Evolutionary conservation across 257 asterid genomes (phyloP).

Genomic region (Solanum appendiculatum): DNA sequence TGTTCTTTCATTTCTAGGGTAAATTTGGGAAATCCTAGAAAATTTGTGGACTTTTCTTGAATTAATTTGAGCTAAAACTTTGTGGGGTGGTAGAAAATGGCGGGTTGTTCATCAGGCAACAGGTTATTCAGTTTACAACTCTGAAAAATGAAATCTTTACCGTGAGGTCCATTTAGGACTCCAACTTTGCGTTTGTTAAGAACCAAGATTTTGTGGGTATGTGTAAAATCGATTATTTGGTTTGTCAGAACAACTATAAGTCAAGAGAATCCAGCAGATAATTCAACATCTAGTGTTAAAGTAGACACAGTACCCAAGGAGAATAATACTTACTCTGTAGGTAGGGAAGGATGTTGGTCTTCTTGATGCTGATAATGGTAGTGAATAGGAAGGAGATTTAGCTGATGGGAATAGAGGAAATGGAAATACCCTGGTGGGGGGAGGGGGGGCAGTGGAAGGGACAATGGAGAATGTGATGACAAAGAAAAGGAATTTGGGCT

Average conservation of each 20-base stretch:
- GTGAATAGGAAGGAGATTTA: constrained; percentile 17
- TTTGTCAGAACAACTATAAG: constrained; percentile 5
- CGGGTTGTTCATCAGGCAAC: constrained; percentile 44
- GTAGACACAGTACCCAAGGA: constrained; percentile 15
- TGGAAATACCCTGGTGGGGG: constrained; percentile 35
- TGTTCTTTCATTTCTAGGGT: background rate
- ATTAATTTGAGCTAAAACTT: background rate
- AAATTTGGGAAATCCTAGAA: background rate
- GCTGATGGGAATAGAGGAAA: constrained; percentile 40
- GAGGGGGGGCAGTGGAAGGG: constrained; percentile 21
- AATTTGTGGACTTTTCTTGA: constrained; percentile 30
- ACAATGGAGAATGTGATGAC: constrained; percentile 32
- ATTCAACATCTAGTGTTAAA: constrained; percentile 25
- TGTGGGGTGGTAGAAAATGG: constrained; percentile 18
- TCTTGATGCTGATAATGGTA: constrained; percentile 12
- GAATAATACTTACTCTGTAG: constrained; percentile 5
- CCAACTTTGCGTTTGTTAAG: constrained; percentile 5
- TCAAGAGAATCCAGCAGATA: constrained; percentile 26
- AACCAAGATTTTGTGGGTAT: constrained; percentile 3
- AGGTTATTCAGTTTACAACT: constrained; percentile 27
- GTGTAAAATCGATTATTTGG: constrained; percentile 11
- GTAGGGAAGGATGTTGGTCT: constrained; percentile 23
- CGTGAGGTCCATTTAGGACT: constrained; percentile 9
- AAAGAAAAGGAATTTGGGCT: constrained; percentile 78
- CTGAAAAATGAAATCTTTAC: constrained; percentile 21